phyloP scores from a whole-genome alignment of 1,139 yeast species.

The Geotrichum klebahnii region DNA sequence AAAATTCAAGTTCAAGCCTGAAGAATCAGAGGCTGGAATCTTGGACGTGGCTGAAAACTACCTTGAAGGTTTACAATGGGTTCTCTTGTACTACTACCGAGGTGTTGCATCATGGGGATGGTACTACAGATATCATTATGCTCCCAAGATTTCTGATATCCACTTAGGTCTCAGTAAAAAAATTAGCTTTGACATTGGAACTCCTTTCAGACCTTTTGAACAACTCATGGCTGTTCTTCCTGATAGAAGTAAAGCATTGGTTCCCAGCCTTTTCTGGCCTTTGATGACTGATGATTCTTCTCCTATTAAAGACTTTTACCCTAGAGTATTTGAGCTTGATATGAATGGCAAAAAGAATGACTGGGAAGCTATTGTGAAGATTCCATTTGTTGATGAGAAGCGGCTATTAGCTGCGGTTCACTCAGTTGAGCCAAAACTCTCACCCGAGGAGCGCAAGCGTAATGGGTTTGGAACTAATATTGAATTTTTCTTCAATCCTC shows the following conservation, averaged over 20 bases:
- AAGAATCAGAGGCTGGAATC: conserved; percentile 46
- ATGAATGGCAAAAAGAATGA: conserved; percentile 91
- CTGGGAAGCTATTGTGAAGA: conserved; percentile 98
- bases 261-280: conserved; percentile 73
- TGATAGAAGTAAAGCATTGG: conserved; percentile 75
- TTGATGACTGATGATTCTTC: conserved; percentile 87
- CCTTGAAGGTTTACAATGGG: conserved; percentile 95
- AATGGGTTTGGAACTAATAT: conserved; percentile 71
- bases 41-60: conserved; percentile 69
- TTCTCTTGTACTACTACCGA: conserved; percentile 76
- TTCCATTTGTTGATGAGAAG: conserved; percentile 85
- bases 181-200: conserved; percentile 62
- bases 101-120: conserved; percentile 96
- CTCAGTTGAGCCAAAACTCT: conserved; percentile 55
- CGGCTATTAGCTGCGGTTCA: conserved; percentile 68
- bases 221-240: conserved; percentile 98
- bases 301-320: conserved; percentile 87
- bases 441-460: conserved; percentile 66
- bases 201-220: conserved; percentile 88
- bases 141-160: conserved; percentile 90
- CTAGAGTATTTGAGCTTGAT: conserved; percentile 82
- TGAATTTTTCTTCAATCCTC: conserved; percentile 71
- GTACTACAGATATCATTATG: conserved; percentile 83
- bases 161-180: conserved; percentile 60
- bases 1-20: conserved; percentile 64